These are phyloP conservation scores for Naganishia albida DNA, from an alignment of 1,284 basidiomycete species.

Conservation along the genomic window DNA sequence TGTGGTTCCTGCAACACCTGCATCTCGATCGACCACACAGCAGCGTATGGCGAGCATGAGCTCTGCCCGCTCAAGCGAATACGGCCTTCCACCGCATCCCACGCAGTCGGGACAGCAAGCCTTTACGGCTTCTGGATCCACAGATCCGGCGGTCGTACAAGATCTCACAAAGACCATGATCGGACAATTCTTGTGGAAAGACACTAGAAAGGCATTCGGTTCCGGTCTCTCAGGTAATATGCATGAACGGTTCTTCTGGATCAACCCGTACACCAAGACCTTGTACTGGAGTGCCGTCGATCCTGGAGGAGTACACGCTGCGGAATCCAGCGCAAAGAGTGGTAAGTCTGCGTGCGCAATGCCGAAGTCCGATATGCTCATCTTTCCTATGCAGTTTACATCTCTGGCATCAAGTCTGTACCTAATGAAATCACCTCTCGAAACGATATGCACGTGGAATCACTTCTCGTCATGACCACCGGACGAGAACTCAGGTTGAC, in stretches of 20 bases:
- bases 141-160: constrained; percentile 85
- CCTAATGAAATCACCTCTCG: constrained; percentile 91
- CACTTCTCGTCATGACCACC: constrained; percentile 87
- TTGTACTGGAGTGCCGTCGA: constrained; percentile 96
- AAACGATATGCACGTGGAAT: constrained; percentile 87
- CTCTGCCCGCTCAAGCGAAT: constrained; percentile 45
- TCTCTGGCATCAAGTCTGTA: constrained; percentile 85
- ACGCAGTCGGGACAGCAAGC: neutral
- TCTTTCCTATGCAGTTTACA: constrained; percentile 70
- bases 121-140: constrained; percentile 53
- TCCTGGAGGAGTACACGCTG: constrained; percentile 80
- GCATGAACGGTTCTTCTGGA: constrained; percentile 98
- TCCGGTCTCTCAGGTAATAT: constrained; percentile 86
- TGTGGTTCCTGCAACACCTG: constrained; percentile 31
- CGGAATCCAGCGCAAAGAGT: constrained; percentile 93
- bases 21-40: constrained; percentile 29
- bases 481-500: constrained; percentile 98
- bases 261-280: constrained; percentile 97
- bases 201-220: constrained; percentile 86
- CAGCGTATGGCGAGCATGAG: constrained; percentile 39
- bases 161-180: constrained; percentile 99
- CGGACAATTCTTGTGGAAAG: constrained; percentile 97
- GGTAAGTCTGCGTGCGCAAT: constrained; percentile 62
- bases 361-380: constrained; percentile 31
- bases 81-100: constrained; percentile 34